Base-by-base conservation (phyloP, 495 filamentous ascomycete species). In the Margaritispora aquatica region DNA sequence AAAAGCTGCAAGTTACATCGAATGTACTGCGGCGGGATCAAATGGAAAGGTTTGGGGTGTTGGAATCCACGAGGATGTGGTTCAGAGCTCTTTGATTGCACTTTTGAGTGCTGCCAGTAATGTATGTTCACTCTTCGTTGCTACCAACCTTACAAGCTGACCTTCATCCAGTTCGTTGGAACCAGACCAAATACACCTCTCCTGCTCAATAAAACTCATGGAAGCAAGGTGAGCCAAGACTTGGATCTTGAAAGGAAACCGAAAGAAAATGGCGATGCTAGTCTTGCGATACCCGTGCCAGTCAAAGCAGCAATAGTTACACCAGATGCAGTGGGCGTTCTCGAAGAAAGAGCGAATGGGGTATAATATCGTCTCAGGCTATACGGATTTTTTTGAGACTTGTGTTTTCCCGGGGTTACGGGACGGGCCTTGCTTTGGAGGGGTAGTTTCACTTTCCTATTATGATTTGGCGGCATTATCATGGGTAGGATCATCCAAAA, bases 1-100 rank as follows among this genome's bases (percentile, higher is more conserved):
- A 64, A 96, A 94, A 78, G 93, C 92, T 38, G 93, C 89, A 17
- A 92, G 90, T 13, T 98, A 92, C 65, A 96, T 98, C 59, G 88
- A 97, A 72, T 96, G 91, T 71, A 88, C 83, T 41, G 82, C 87
- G 36, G 74, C 84, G n/a, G 84, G 84, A 19, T 84, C 77, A 47
- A 77, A 77, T 27, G 75, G 88, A 56, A 86, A 80, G 64, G 90
- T 96, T 11, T 98, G 94, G 95, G 94, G 94, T 63, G 90, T 98
- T 21, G 94, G 93, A 52, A 90, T 98, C 62, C 90, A 97, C 71
- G 86, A 93, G 66, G 94, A 98, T 75, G 89, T 95, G 36, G 91
- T 96, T 15, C 91, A 96, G 73, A 90, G 89, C 64, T 91, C 86
- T 72, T 79, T 98, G 69, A 89, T 92, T 70, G 93, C 94, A 41